phyloP scores from a whole-genome alignment of 768 basidiomycete genomes.

The Paxillus rubicundulus region DNA sequence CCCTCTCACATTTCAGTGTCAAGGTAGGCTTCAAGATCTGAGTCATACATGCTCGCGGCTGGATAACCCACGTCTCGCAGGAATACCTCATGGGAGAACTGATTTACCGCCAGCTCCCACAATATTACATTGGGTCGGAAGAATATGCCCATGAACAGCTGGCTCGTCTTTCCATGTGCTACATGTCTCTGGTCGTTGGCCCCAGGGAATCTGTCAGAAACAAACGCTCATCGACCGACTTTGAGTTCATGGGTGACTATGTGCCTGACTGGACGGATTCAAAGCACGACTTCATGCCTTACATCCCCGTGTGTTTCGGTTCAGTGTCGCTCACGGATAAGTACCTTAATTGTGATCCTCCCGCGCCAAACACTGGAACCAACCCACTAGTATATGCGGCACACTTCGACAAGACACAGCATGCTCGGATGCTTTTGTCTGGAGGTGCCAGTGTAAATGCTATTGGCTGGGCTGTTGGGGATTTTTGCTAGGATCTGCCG shows the following conservation, averaged over 20 bases:
- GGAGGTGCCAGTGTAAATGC: neutral
- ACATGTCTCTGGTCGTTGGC: neutral
- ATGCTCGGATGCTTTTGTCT: neutral
- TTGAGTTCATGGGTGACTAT: too few species aligned
- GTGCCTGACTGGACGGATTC: neutral
- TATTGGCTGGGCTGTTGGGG: neutral
- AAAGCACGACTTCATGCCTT: slow-evolving; percentile 1
- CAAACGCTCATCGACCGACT: neutral
- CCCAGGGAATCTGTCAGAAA: neutral
- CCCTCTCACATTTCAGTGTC: neutral
- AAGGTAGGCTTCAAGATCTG: neutral
- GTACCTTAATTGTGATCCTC: neutral
- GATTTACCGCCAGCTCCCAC: neutral
- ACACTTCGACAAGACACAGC: neutral
- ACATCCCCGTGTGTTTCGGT: neutral
- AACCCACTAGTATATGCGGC: slow-evolving; percentile 1
- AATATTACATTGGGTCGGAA: neutral
- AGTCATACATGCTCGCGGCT: too few species aligned
- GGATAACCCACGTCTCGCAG: neutral
- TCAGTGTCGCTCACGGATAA: neutral
- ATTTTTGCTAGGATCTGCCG: neutral
- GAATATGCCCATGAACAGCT: slow-evolving; percentile 2
- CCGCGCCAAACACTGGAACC: neutral
- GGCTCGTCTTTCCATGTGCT: slow-evolving; percentile 7
- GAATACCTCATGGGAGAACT: slow-evolving; percentile 2